Base-by-base conservation (phyloP, 192 early-diverging fungal genomes). In the Coemansia umbellata region DNA sequence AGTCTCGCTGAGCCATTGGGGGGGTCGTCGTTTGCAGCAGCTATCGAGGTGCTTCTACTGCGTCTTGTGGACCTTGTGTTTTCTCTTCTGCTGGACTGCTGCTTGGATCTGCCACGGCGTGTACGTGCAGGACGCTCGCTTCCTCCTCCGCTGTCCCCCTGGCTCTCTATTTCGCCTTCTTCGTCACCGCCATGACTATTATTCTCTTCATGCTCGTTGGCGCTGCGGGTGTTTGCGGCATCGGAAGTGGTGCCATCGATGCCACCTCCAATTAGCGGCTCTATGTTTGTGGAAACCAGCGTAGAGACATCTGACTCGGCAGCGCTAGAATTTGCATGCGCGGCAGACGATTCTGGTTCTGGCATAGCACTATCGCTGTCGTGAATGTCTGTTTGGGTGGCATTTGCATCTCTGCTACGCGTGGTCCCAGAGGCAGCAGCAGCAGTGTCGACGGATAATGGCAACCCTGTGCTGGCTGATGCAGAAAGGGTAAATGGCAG, bases 301-400 rank as follows among this genome's bases (percentile, higher is more conserved):
- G 67, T 69, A 28, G 63, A 66, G n/a, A 31, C 40, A 23, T 71
- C 68, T 15, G 68, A 64, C 18, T 63, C 68, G 3, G 52, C 59
- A 5, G 43, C 61, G 35, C 44, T 48, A 7, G 33, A 26, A 22
- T 22, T 31, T 23, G 23, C 40, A 31, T 50, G 27, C 21, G 28
- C 35, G 19, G 27, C 28, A 4, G 43, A 19, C 9, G 43, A 45
- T 4, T 24, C 43, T 17, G 9, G 27, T 19, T 5, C 35, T 36
- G 27, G 50, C 35, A 30, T 8, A 30, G 31, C 24, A 45, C 19
- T 39, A 18, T 39, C 19, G 15, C n/a, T 18, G 7, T 14, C 37
- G 8, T 39, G 19, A 41, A 8, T 21, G 4, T 18, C 43, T 10
- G 26, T 26, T 27, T 22, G 9, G 19, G 18, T 8, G 5, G 41